A percentile compares a stretch with the other conserved stretches of the same genome.
Evolutionary conservation across 306 rosid genomes (phyloP).

Genomic region (Dalbergia oliveri): DNA sequence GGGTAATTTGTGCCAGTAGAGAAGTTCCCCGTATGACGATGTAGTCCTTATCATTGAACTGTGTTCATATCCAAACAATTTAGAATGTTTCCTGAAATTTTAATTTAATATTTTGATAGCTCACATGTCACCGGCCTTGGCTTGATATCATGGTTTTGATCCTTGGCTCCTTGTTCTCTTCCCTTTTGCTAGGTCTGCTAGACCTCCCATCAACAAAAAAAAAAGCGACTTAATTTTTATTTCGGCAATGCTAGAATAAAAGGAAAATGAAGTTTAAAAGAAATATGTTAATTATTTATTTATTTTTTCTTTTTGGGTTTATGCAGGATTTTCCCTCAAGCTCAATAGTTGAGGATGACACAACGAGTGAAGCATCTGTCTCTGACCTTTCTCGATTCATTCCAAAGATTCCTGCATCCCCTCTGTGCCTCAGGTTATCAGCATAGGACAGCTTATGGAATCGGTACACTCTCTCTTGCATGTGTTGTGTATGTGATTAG

Average conservation of each 20-base stretch:
- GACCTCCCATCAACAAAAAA: neutral
- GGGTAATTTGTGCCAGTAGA: constrained; percentile 4
- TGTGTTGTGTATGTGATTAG: constrained; percentile 4
- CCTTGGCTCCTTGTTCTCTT: neutral
- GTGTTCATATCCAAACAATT: constrained; percentile 18
- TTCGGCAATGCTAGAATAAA: too few relatives aligned
- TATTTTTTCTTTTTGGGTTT: neutral
- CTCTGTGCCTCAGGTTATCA: constrained; percentile 68
- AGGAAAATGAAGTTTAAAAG: neutral
- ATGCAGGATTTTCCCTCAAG: constrained; percentile 77
- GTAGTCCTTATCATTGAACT: neutral
- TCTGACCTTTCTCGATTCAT: constrained; percentile 74
- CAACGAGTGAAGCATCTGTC: constrained; percentile 84
- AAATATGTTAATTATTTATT: neutral
- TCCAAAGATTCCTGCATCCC: constrained; percentile 73
- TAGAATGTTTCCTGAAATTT: neutral
- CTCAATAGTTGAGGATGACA: constrained; percentile 77
- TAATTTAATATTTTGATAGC: neutral
- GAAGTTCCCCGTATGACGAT: constrained; percentile 10
- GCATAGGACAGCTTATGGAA: constrained; percentile 94
- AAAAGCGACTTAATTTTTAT: neutral
- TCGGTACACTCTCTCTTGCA: constrained; percentile 60
- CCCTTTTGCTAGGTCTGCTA: neutral
- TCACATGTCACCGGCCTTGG: neutral
- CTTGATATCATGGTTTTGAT: neutral